Conservation (phyloP, 2,329 filamentous ascomycete species). For the Fusarium foetens region DNA sequence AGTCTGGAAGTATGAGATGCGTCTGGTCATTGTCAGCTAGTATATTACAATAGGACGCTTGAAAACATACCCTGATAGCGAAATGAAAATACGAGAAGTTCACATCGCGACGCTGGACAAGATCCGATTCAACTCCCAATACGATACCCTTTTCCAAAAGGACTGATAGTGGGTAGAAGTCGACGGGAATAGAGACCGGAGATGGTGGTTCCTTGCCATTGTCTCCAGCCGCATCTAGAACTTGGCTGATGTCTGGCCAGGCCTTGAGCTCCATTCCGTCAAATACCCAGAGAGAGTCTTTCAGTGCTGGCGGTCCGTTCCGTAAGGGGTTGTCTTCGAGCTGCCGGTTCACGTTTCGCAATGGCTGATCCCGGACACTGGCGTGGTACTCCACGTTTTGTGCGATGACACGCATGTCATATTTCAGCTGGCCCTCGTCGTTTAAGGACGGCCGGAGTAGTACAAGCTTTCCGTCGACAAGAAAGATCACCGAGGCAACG, state of each 20-base stretch:
- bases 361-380: conserved; percentile 85
- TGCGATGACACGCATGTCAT: conserved; percentile 96
- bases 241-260: conserved; percentile 89
- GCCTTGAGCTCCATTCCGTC: conserved; percentile 86
- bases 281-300: conserved; percentile 94
- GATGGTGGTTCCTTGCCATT: conserved; percentile 75
- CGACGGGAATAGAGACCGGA: conserved; percentile 82
- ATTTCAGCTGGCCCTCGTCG: conserved; percentile 86
- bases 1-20: conserved; percentile 89
- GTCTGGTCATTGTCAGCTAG: conserved; percentile 64
- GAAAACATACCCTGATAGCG: conserved; percentile 77
- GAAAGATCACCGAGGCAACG: conserved; percentile 89
- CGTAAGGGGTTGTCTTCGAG: conserved; percentile 40
- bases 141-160: conserved; percentile 90
- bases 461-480: conserved; percentile 98
- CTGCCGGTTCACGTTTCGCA: conserved; percentile 48
- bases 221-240: conserved; percentile 76
- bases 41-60: neutral
- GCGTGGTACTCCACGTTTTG: conserved; percentile 97
- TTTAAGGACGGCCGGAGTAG: conserved; percentile 87
- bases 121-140: conserved; percentile 88
- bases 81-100: conserved; percentile 92
- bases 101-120: conserved; percentile 92
- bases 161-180: conserved; percentile 94
- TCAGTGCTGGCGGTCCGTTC: conserved; percentile 62